Evolutionary conservation across 2,329 filamentous ascomycete genomes (phyloP).

Genomic region (Colletotrichum destructivum): DNA sequence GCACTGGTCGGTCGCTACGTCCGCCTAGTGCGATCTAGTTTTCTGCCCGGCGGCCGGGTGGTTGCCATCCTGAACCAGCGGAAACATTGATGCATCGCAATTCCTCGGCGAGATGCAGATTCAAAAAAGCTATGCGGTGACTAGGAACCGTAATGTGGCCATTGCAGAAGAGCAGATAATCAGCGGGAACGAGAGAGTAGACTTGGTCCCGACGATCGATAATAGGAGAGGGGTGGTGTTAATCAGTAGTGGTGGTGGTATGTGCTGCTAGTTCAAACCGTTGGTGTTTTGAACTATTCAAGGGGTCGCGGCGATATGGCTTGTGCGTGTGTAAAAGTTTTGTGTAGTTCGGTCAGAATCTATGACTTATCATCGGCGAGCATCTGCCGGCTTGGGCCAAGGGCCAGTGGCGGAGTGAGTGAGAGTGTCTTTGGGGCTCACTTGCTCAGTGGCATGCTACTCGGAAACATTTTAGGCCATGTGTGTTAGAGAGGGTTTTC

Average conservation of each 20-base stretch:
- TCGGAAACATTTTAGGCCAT: no score
- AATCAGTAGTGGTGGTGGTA: not conserved
- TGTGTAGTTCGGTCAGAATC: not conserved
- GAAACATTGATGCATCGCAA: no score
- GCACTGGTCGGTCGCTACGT: no score
- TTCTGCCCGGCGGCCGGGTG: no score
- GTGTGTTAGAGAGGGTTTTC: no score
- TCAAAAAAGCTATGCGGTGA: not conserved
- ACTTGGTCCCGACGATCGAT: slow-evolving; percentile 30
- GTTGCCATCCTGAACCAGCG: no score
- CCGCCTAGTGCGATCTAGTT: no score
- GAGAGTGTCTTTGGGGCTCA: no score
- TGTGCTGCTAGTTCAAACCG: slow-evolving; percentile 20
- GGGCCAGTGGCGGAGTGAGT: no score
- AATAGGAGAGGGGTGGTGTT: slow-evolving; percentile 11
- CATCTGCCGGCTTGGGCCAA: no score
- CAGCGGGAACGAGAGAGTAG: not conserved
- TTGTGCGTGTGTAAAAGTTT: not conserved
- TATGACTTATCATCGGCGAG: not conserved
- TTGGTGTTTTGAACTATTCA: slow-evolving; percentile 30
- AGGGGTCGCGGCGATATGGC: not conserved
- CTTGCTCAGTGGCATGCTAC: not conserved
- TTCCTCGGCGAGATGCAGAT: not conserved
- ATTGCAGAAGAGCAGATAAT: not conserved
- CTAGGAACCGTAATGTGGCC: slow-evolving; percentile 9